phyloP scores from a whole-genome alignment of 768 basidiomycete genomes.

The Heimioporus sp. region DNA sequence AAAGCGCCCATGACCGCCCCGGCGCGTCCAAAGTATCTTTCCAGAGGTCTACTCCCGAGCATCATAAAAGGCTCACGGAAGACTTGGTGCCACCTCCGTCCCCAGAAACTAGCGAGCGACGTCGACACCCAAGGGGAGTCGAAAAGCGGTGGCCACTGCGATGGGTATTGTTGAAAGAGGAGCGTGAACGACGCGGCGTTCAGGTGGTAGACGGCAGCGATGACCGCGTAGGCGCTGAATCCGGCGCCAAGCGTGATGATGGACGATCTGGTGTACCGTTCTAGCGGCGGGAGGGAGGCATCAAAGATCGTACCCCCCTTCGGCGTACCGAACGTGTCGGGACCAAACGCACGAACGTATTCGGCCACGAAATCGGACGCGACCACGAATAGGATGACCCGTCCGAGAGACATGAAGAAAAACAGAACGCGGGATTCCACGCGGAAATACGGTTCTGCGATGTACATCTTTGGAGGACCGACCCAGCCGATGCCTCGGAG shows the following conservation, averaged over 20 bases:
- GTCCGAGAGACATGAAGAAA: constrained; percentile 13
- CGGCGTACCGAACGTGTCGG: constrained; percentile 36
- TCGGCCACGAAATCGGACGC: constrained; percentile 2
- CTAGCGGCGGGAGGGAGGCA: constrained; percentile 29
- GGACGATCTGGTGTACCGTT: constrained; percentile 42
- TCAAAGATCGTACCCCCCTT: constrained; percentile 39
- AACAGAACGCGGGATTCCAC: constrained; percentile 22
- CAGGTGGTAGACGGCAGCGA: constrained; percentile 44
- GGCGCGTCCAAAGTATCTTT: constrained; percentile 42
- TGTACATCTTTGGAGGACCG: constrained; percentile 7
- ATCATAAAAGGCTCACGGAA: constrained; percentile 57
- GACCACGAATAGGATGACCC: not conserved
- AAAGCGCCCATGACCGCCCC: constrained; percentile 60
- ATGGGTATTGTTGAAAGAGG: constrained; percentile 46
- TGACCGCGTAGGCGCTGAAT: constrained; percentile 41
- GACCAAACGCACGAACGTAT: constrained; percentile 29
- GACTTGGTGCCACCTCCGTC: constrained; percentile 64
- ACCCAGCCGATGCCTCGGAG: constrained; percentile 29
- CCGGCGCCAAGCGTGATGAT: constrained; percentile 43
- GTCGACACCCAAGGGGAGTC: constrained; percentile 54
- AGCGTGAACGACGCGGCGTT: constrained; percentile 42
- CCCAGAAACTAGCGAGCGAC: constrained; percentile 65
- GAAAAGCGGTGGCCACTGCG: constrained; percentile 65
- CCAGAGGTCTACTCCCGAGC: constrained; percentile 47
- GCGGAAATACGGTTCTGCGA: constrained; percentile 13